Evolutionary conservation across 192 early-diverging fungal genomes (phyloP), one percentile per base, ranked within the genome.

Genomic region (Geosiphon pyriformis): DNA sequence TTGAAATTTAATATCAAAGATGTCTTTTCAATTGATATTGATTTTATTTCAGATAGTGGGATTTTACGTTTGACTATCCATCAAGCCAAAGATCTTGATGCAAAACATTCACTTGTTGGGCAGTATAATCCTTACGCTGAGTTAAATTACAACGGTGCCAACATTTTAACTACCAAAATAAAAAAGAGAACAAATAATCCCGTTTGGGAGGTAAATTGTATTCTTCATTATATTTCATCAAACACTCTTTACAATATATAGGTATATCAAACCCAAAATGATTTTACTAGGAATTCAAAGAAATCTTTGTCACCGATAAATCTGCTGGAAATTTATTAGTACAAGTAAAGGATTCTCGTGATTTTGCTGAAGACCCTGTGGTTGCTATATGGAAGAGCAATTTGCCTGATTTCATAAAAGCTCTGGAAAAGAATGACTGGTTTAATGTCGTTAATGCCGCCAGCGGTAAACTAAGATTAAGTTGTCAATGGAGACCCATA

Each of bases 281-380:
- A 20, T 60, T 37, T 46, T 61, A 12, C 15, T 32, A 90, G 65
- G 72, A 78, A 17, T 70, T 78, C 50, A 71, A 77, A 59, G 87
- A 89, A 67, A 70, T 87, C 29, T 90, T 90, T 65, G 76, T 93
- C n/a, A 67, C 83, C 11, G 87, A 94, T 70, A 76, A 84, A 56
- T 76, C 83, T 2, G 50, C 65, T 2, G 78, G 86, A 8, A 58
- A 76, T 12, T 71, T 91, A 32, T 70, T 70, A n/a, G 81, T 93
- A 46, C 69, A 74, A 50, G 72, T 94, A 23, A 75, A 76, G 27
- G 86, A 92, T 62, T 77, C 73, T 1, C 49, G 73, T 6, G 67
- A 29, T 42, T 53, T 49, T 15, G 17, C 53, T 6, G 33, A 18
- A 29, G 65, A 67, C 48, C 65, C 65, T 26, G 20, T 57, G 23